phyloP scores from a whole-genome alignment of 441 rosid species.

The Melastoma candidum region DNA sequence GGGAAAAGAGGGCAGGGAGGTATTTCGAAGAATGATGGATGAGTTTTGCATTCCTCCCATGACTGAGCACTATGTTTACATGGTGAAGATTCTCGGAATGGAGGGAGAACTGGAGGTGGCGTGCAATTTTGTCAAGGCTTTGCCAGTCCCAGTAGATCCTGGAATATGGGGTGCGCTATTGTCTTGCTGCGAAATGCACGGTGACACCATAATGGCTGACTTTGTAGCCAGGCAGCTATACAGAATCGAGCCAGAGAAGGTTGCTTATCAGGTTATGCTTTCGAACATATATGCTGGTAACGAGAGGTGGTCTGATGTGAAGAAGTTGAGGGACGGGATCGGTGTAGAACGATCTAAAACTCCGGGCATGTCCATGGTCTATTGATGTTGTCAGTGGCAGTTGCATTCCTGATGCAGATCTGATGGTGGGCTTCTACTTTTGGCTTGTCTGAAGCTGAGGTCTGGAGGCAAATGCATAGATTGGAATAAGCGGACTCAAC shows the following conservation, averaged over 20 bases:
- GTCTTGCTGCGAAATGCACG: constrained; percentile 58
- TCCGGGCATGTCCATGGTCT: constrained; percentile 28
- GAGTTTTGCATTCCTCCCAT: constrained; percentile 51
- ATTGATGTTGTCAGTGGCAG: no score
- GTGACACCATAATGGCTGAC: constrained; percentile 52
- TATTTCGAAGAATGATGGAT: constrained; percentile 50
- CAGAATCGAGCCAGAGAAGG: constrained; percentile 38
- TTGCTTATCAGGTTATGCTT: constrained; percentile 67
- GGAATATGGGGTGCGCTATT: constrained; percentile 76
- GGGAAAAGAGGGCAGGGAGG: constrained; percentile 40
- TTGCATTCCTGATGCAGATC: no score
- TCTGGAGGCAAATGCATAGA: no score
- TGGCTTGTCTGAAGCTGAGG: no score
- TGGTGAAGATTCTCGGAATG: constrained; percentile 71
- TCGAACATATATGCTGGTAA: constrained; percentile 64
- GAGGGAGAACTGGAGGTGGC: constrained; percentile 66
- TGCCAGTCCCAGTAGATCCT: constrained; percentile 55
- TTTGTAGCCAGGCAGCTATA: constrained; percentile 45
- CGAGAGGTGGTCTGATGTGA: constrained; percentile 69
- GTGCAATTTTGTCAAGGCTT: constrained; percentile 40
- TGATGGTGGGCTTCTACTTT: no score
- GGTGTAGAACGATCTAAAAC: constrained; percentile 29
- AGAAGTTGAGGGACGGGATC: constrained; percentile 41
- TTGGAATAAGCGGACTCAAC: no score
- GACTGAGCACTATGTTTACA: constrained; percentile 60